These are phyloP conservation scores for Trifolium subterraneum DNA, from an alignment of 306 rosid genomes.

Conservation along the genomic window DNA sequence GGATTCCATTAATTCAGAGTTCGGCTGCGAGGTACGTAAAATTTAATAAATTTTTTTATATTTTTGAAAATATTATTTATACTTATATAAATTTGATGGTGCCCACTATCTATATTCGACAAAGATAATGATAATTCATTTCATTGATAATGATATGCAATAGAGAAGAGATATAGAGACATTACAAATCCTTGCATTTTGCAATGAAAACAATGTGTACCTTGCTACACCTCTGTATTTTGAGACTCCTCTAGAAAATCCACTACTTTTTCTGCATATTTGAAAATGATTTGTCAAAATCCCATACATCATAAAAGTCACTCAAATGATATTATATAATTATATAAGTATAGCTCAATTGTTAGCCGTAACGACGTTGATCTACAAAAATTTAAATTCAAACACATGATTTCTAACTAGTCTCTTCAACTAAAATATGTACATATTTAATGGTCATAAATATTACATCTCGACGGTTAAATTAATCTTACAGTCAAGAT, in stretches of 20 bases:
- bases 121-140: constrained; percentile 16
- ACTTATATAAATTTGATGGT: neutral
- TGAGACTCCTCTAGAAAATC: constrained; percentile 95
- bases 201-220: constrained; percentile 40
- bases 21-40: too few species aligned
- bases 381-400: too few species aligned
- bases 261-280: constrained; percentile 84
- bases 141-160: neutral
- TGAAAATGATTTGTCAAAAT: neutral
- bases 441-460: neutral
- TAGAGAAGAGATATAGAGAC: neutral
- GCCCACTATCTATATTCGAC: constrained; percentile 21
- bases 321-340: neutral
- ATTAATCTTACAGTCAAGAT: neutral
- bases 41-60: too few species aligned
- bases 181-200: constrained; percentile 3
- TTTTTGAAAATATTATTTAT: too few species aligned
- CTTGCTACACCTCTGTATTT: constrained; percentile 97
- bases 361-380: too few species aligned
- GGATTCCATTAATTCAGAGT: too few species aligned
- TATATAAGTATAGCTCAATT: too few species aligned
- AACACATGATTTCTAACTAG: neutral
- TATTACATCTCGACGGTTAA: neutral
- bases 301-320: neutral
- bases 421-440: neutral